Percentiles rank a stretch among this genome's conserved stretches.
phyloP scores from a whole-genome alignment of 495 filamentous ascomycete genomes.

The Hamigera avellanea region DNA sequence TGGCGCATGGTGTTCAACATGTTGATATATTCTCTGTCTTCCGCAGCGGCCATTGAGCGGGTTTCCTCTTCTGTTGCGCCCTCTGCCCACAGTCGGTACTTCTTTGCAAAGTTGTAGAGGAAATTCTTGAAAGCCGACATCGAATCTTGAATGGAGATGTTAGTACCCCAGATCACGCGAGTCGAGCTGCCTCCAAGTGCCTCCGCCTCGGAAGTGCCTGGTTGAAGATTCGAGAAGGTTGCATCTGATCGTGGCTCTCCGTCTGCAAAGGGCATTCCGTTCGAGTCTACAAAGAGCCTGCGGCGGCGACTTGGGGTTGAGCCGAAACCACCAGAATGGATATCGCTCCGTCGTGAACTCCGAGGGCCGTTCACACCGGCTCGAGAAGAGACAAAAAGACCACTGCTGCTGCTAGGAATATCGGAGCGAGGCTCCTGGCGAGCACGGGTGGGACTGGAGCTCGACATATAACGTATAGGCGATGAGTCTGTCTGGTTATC shows the following conservation, averaged over 20 bases:
- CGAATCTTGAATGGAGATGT: conserved; percentile 84
- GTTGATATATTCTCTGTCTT: conserved; percentile 67
- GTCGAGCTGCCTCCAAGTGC: conserved; percentile 69
- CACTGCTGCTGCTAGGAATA: conserved; percentile 68
- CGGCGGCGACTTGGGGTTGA: conserved; percentile 51
- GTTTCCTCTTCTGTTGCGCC: conserved; percentile 72
- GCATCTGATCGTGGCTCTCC: conserved; percentile 56
- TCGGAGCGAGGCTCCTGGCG: conserved; percentile 45
- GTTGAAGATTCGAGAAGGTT: conserved; percentile 79
- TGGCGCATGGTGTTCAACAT: conserved; percentile 84
- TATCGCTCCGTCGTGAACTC: conserved; percentile 60
- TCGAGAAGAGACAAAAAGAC: conserved; percentile 65
- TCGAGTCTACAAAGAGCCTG: conserved; percentile 71
- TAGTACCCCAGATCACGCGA: conserved; percentile 93
- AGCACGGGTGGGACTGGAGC: conserved; percentile 63
- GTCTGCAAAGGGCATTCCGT: conserved; percentile 55
- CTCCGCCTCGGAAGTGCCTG: conserved; percentile 84
- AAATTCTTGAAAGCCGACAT: conserved; percentile 83
- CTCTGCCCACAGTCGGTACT: conserved; percentile 84
- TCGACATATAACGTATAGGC: conserved; percentile 77
- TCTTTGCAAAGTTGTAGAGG: conserved; percentile 74
- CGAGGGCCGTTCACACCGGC: conserved; percentile 38
- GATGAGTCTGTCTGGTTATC: conserved; percentile 56
- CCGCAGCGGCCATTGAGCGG: conserved; percentile 41
- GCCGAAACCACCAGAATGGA: conserved; percentile 66